These are phyloP conservation scores for Acanthamoeba healyi DNA, from an alignment of 208 protist species.

Conservation along the genomic window DNA sequence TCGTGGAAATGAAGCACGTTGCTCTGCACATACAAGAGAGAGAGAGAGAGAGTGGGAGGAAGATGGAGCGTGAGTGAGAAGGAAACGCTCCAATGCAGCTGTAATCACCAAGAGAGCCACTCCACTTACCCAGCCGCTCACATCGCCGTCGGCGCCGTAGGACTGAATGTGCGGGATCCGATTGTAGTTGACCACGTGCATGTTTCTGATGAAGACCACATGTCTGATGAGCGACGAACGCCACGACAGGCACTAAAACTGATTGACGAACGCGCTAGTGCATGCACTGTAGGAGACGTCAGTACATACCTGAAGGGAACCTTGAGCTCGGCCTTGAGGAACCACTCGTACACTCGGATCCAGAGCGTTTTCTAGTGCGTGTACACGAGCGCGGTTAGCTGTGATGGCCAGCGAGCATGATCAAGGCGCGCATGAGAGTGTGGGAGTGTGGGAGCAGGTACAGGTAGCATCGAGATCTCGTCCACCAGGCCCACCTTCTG, in stretches of 20 bases:
- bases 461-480: neutral
- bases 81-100: neutral
- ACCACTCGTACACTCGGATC: neutral
- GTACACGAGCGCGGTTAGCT: neutral
- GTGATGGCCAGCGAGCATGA: neutral
- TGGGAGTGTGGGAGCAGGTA: neutral
- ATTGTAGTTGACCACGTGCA: slow-evolving; percentile 49
- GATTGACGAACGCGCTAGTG: no score
- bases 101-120: neutral
- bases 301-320: neutral
- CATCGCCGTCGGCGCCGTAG: neutral
- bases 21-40: neutral
- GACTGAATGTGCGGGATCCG: slow-evolving; percentile 29
- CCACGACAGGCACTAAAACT: no score
- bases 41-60: neutral
- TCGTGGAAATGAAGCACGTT: neutral
- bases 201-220: neutral
- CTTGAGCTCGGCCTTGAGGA: neutral
- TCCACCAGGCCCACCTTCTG: slow-evolving; percentile 21
- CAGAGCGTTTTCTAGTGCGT: slow-evolving; percentile 3
- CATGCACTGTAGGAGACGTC: no score
- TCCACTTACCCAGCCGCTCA: slow-evolving; percentile 18
- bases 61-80: neutral
- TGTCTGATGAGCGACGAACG: no score
- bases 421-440: neutral